Conservation (phyloP, 148 eudicot species). For the Vaccinium corymbosum region DNA sequence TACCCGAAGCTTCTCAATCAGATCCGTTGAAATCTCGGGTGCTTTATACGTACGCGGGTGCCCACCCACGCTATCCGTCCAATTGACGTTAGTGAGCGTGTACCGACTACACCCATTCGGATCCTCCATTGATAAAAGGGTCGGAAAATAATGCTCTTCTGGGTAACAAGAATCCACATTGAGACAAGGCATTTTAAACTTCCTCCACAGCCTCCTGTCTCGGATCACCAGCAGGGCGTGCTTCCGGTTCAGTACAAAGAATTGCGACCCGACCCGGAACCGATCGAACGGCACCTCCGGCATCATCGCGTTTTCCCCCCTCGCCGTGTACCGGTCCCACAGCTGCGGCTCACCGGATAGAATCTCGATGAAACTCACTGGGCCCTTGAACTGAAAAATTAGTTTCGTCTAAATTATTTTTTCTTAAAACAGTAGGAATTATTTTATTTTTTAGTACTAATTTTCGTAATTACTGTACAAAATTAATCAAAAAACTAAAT, state of each 20-base stretch:
- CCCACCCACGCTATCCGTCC: constrained; percentile 51
- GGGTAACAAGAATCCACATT: constrained; percentile 54
- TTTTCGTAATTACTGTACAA: too few relatives aligned
- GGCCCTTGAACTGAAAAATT: neutral
- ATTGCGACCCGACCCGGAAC: constrained; percentile 60
- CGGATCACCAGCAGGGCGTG: constrained; percentile 42
- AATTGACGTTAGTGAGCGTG: constrained; percentile 55
- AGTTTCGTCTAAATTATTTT: neutral
- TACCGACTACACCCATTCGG: constrained; percentile 43
- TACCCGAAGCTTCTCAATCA: constrained; percentile 35
- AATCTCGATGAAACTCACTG: constrained; percentile 48
- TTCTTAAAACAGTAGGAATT: neutral
- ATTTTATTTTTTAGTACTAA: too few relatives aligned
- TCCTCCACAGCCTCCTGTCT: constrained; percentile 52
- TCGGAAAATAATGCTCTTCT: constrained; percentile 67
- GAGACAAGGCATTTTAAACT: constrained; percentile 45
- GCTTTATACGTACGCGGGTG: constrained; percentile 54
- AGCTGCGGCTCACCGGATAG: constrained; percentile 28
- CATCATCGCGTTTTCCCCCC: constrained; percentile 42
- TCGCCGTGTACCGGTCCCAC: constrained; percentile 49
- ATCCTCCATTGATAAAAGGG: constrained; percentile 56
- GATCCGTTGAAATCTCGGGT: constrained; percentile 38
- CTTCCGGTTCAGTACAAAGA: constrained; percentile 34
- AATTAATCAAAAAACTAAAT: too few relatives aligned
- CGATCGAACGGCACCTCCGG: constrained; percentile 44